These are phyloP conservation scores for Solanum hybrid DNA, from an alignment of 305 asterid genomes.

Conservation along the genomic window DNA sequence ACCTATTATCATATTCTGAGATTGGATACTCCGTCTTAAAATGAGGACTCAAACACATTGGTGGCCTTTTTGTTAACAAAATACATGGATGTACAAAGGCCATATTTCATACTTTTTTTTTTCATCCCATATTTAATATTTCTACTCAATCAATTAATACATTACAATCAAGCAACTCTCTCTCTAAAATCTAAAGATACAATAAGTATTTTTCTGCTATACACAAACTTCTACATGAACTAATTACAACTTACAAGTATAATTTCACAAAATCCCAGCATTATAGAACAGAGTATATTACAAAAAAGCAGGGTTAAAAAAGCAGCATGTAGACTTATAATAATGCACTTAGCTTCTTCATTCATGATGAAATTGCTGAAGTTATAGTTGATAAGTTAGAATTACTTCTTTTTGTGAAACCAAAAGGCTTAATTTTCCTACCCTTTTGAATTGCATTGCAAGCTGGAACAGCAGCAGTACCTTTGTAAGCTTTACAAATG, in stretches of 20 bases:
- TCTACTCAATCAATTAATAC: background rate
- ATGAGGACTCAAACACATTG: background rate
- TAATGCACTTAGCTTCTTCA: background rate
- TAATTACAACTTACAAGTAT: background rate
- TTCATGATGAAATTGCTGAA: background rate
- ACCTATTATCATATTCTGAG: background rate
- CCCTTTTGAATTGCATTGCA: background rate
- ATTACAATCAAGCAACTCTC: background rate
- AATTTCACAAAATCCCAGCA: background rate
- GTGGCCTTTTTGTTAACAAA: background rate
- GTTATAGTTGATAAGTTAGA: background rate
- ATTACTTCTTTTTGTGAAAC: background rate
- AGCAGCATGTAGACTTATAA: background rate
- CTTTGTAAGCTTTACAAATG: slow-evolving; percentile 26
- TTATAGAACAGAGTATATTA: background rate
- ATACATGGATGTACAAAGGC: background rate
- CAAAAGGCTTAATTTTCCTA: background rate
- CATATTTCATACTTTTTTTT: background rate
- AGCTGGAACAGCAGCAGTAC: background rate
- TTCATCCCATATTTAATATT: background rate
- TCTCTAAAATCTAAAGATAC: background rate
- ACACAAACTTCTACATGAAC: background rate
- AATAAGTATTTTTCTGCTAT: background rate
- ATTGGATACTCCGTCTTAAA: background rate
- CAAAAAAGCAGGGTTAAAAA: background rate